phyloP scores from a whole-genome alignment of 768 basidiomycete genomes.

The Tulasnella sp. region DNA sequence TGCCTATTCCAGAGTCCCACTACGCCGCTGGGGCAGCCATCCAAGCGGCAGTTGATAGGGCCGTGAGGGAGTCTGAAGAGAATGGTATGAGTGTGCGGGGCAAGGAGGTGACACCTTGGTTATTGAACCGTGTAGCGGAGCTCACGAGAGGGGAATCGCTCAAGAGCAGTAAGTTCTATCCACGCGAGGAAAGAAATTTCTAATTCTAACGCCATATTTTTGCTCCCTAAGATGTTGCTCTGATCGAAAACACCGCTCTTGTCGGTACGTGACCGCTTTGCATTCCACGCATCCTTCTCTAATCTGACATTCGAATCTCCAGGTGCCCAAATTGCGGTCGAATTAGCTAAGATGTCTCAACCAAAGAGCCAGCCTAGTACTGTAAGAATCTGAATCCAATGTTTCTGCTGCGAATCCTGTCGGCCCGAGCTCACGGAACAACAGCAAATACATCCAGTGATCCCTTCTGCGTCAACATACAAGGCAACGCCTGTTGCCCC shows the following conservation, averaged over 20 bases:
- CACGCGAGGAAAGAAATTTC: not conserved
- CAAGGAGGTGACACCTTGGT: slow-evolving; percentile 94
- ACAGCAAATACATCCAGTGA: slow-evolving; percentile 19
- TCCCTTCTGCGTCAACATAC: slow-evolving; percentile 1
- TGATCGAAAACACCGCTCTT: slow-evolving; percentile 83
- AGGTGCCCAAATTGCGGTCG: slow-evolving; percentile 77
- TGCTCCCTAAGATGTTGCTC: slow-evolving; percentile 54
- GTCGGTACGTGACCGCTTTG: slow-evolving; percentile 60
- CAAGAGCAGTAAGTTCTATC: slow-evolving; percentile 54
- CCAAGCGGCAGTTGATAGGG: slow-evolving; percentile 77
- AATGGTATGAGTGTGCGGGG: slow-evolving; percentile 76
- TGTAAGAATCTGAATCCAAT: slow-evolving; percentile 11
- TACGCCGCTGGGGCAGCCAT: slow-evolving; percentile 63
- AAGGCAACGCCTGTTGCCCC: not conserved
- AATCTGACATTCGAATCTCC: slow-evolving; percentile 8
- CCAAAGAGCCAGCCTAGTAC: slow-evolving; percentile 6
- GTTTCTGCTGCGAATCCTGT: not conserved
- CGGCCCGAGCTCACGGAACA: not conserved
- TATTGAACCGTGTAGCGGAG: slow-evolving; percentile 76
- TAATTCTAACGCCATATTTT: not conserved
- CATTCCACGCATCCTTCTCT: not conserved
- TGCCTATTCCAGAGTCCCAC: slow-evolving; percentile 80
- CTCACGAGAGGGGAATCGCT: slow-evolving; percentile 74
- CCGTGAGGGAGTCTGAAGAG: slow-evolving; percentile 75
- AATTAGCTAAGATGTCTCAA: slow-evolving; percentile 57